Conservation (phyloP, 2,329 filamentous ascomycete genomes). For the Emydomyces testavorans region DNA sequence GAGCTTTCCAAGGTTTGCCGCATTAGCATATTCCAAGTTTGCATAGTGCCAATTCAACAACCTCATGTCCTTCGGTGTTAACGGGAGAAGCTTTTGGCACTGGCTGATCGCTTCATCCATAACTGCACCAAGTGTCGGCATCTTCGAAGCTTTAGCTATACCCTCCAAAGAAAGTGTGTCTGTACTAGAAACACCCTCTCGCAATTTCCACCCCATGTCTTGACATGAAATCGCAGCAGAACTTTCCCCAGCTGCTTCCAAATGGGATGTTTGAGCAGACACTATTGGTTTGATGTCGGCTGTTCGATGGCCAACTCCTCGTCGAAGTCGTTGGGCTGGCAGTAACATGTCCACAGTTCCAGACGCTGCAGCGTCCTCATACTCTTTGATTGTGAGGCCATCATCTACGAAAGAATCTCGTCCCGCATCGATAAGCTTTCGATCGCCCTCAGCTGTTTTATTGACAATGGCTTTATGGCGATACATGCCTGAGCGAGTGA, state of each 20-base stretch:
- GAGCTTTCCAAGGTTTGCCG: conserved; percentile 71
- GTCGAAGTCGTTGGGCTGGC: conserved; percentile 34
- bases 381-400: conserved; percentile 57
- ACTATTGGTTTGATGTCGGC: conserved; percentile 41
- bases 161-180: conserved; percentile 60
- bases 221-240: conserved; percentile 68
- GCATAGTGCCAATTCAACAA: conserved; percentile 97
- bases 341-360: conserved; percentile 39
- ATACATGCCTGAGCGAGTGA: conserved; percentile 83
- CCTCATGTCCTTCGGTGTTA: conserved; percentile 76
- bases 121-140: conserved; percentile 74
- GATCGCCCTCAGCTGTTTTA: conserved; percentile 69
- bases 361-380: conserved; percentile 57
- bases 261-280: conserved; percentile 42
- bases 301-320: conserved; percentile 38
- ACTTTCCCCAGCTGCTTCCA: conserved; percentile 55
- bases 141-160: conserved; percentile 48
- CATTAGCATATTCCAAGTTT: conserved; percentile 95
- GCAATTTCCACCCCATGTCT: conserved; percentile 71
- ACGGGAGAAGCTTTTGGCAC: conserved; percentile 69
- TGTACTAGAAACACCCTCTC: conserved; percentile 49
- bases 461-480: conserved; percentile 63
- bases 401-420: conserved; percentile 64
- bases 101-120: conserved; percentile 85
- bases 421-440: conserved; percentile 67